Evolutionary conservation across 176 grass and related monocot genomes (phyloP), one percentile per base, ranked within the genome.

Genomic region (Tillandsia leiboldiana): DNA sequence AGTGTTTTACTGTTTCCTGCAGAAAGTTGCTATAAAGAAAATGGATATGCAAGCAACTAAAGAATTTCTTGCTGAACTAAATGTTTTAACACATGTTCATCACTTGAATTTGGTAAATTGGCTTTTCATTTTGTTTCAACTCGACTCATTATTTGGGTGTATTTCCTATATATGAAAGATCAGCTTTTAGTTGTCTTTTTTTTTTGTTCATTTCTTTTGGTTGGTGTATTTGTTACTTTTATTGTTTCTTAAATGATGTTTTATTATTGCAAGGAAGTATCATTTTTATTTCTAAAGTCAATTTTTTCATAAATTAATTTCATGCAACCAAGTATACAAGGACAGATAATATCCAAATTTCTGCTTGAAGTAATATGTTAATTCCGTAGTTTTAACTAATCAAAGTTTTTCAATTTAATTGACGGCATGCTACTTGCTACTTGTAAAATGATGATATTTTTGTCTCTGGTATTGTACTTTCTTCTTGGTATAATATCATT

Each of bases 21-120:
- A 97, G 94, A 97, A 83, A 85, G 86, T 84, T 77, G 89, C 94
- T 48, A 90, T 97, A 71, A 97, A 97, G 73, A 97, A 93, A 81
- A 97, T 93, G 94, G 89, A 97, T 66, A 93, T 87, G 89, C 79
- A 93, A 56, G 87, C 94, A 71, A 67, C 71, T 75, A 68, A 87
- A 27, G 94, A 93, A 73, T 97, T 97, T 77, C 89, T 97, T 50
- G 94, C 94, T 68, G 94, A 97, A 81, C 79, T 97, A 53, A 97
- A 93, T 80, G 94, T 97, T 81, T 86, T 97, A 76, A 90, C 94
- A 29, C 87, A 90, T 85, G 94, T 97, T 79, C 94, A 97, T 89
- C 94, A 97, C 79, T 78, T 97, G 75, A 97, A 97, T 86, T 75
- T 97, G 86, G 89, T 97, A 65, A 81, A 77, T 7, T 67, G 51